Evolutionary conservation across 2,329 filamentous ascomycete species (phyloP).

Genomic region (Fusarium scirpi): DNA sequence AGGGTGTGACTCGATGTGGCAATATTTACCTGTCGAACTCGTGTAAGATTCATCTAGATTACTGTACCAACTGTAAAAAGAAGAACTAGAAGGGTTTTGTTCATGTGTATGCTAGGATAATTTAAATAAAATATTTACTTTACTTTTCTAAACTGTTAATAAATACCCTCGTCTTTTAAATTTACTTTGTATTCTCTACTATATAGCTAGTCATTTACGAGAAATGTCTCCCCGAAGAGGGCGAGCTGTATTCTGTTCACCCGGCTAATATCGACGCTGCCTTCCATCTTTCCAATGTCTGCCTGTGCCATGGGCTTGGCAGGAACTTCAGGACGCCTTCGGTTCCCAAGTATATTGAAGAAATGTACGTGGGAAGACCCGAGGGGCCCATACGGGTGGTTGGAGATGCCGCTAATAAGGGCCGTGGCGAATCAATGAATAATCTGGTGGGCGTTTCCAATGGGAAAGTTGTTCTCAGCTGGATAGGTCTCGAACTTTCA

Average conservation of each 20-base stretch:
- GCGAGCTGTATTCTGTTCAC: constrained; percentile 8
- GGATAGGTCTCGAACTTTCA: constrained; percentile 10
- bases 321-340: constrained; percentile 11
- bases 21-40: too few relatives aligned
- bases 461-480: constrained; percentile 10
- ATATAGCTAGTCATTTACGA: too few relatives aligned
- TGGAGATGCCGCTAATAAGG: constrained; percentile 9
- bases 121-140: too few relatives aligned
- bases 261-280: constrained; percentile 15
- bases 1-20: too few relatives aligned
- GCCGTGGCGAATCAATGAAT: constrained; percentile 5
- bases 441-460: constrained; percentile 10
- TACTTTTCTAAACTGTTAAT: too few relatives aligned
- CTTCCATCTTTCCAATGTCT: constrained; percentile 12
- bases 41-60: too few relatives aligned
- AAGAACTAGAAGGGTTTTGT: too few relatives aligned
- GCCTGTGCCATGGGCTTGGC: constrained; percentile 10
- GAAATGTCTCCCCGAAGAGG: constrained; percentile 8
- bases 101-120: too few relatives aligned
- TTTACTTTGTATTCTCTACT: too few relatives aligned
- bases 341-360: constrained; percentile 11
- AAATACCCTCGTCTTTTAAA: too few relatives aligned
- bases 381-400: constrained; percentile 6
- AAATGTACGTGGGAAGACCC: constrained; percentile 13
- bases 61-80: too few relatives aligned